Base-by-base conservation (phyloP, 176 grass and related monocot species). In the Tillandsia leiboldiana region DNA sequence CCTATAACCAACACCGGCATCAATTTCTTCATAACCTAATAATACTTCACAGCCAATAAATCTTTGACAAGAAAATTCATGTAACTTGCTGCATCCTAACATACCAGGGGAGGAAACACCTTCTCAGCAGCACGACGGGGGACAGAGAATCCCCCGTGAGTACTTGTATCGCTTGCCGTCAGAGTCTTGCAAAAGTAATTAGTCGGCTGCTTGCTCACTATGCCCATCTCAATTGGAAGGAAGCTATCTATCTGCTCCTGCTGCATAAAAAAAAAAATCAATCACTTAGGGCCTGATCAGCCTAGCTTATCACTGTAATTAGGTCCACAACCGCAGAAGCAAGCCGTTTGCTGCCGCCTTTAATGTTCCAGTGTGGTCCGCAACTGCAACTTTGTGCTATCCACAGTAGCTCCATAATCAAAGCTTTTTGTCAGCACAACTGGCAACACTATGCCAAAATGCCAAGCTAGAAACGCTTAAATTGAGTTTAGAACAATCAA, bases 181-280 rank as follows among this genome's bases (percentile, higher is more conserved):
- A 71, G 14, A 9, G 70, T 72, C 52, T 72, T 72, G 53, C 51
- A 54, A n/a, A 72, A 72, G 26, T 72, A 72, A 61, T 72, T 72
- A 3, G 53, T 49, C n/a, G 70, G 70, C 12, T 72, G 70, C 12
- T 72, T 61, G 53, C 70, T 72, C 17, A 53, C 29, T 1, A 17
- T 57, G 10, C 52, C 70, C 70, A 13, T 18, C 56, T 72, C 52
- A 56, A 54, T 11, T 6, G 53, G 14, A 11, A 72, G 10, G 8
- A 13, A 49, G 33, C n/a, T n/a, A 59, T 52, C 28, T 4, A 20
- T 61, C 22, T 18, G 56, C 56, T 61, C 56, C 27, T 54, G 27
- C 53, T 72, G 10, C 64, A 66, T 8, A 47, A 20, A 20, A 20
- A 15, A 48, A 14, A 59, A 59, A 59, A 20, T 59, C 56, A 59